Percentiles rank a stretch among this genome's conserved stretches.
These are phyloP conservation scores for Colletotrichum simmondsii DNA, from an alignment of 2,329 filamentous ascomycete species.

Conservation along the genomic window DNA sequence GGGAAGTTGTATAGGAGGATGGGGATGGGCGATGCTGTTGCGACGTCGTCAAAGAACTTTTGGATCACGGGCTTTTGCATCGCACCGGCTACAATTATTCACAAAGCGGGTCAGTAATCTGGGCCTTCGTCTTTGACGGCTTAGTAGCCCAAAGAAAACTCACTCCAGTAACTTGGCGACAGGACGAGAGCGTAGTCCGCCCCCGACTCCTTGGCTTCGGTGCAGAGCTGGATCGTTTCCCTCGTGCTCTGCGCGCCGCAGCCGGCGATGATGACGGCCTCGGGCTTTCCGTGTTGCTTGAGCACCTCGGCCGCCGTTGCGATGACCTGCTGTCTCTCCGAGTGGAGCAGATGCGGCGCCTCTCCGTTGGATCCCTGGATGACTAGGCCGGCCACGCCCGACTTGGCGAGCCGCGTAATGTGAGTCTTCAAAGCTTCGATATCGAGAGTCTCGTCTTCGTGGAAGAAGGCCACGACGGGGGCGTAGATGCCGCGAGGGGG, in stretches of 20 bases:
- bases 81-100: slow-evolving; percentile 46
- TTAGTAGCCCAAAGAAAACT: neutral
- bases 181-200: slow-evolving; percentile 71
- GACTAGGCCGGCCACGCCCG: slow-evolving; percentile 57
- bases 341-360: slow-evolving; percentile 60
- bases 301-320: slow-evolving; percentile 62
- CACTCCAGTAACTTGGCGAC: slow-evolving; percentile 72
- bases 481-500: slow-evolving; percentile 52
- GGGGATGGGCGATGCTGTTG: slow-evolving; percentile 60
- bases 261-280: slow-evolving; percentile 68
- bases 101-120: slow-evolving; percentile 57
- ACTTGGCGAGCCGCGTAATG: slow-evolving; percentile 52
- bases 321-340: slow-evolving; percentile 67
- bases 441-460: slow-evolving; percentile 55
- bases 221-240: slow-evolving; percentile 69
- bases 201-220: slow-evolving; percentile 68
- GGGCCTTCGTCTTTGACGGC: no score
- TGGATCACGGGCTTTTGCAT: slow-evolving; percentile 67
- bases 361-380: slow-evolving; percentile 60
- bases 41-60: slow-evolving; percentile 69
- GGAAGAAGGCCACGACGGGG: slow-evolving; percentile 51
- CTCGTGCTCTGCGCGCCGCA: slow-evolving; percentile 72
- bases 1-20: slow-evolving; percentile 78
- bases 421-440: slow-evolving; percentile 50
- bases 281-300: slow-evolving; percentile 55